phyloP scores from a whole-genome alignment of 2,329 filamentous ascomycete genomes.

The Aspergillus alliaceus region DNA sequence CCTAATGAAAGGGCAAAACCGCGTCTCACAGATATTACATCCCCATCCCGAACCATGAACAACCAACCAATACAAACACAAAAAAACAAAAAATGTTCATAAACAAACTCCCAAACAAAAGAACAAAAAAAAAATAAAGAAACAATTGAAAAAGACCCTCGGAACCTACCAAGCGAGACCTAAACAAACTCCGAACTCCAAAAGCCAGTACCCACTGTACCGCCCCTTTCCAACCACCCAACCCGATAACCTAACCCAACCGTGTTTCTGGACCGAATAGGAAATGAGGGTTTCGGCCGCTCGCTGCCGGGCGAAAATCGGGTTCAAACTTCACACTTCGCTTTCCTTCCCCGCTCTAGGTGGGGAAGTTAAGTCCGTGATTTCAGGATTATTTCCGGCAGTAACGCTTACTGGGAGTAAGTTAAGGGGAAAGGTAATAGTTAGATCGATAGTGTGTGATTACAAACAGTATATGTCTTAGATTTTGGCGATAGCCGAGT shows the following conservation, averaged over 20 bases:
- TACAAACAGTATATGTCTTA: too few species aligned
- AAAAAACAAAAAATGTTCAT: too few species aligned
- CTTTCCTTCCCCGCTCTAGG: not conserved
- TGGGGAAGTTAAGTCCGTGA: too few species aligned
- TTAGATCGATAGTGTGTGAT: too few species aligned
- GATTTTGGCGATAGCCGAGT: too few species aligned
- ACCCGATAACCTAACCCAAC: not conserved
- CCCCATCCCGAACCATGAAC: not conserved
- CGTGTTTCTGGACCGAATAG: not conserved
- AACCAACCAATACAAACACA: too few species aligned
- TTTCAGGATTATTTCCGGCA: too few species aligned
- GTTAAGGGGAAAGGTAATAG: too few species aligned
- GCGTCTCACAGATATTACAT: not conserved
- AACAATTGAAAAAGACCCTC: not conserved
- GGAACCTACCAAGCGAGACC: too few species aligned
- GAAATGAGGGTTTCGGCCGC: not conserved
- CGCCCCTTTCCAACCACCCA: not conserved
- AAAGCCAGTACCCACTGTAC: not conserved
- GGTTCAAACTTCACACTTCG: not conserved
- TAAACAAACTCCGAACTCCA: not conserved
- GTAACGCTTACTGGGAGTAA: too few species aligned
- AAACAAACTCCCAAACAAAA: not conserved
- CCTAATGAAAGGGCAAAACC: not conserved
- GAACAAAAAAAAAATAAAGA: not conserved
- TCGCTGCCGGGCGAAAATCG: not conserved